Percentiles rank a stretch among this genome's conserved stretches.
phyloP scores from a whole-genome alignment of 192 early-diverging fungal genomes.

The Diversispora eburnea region DNA sequence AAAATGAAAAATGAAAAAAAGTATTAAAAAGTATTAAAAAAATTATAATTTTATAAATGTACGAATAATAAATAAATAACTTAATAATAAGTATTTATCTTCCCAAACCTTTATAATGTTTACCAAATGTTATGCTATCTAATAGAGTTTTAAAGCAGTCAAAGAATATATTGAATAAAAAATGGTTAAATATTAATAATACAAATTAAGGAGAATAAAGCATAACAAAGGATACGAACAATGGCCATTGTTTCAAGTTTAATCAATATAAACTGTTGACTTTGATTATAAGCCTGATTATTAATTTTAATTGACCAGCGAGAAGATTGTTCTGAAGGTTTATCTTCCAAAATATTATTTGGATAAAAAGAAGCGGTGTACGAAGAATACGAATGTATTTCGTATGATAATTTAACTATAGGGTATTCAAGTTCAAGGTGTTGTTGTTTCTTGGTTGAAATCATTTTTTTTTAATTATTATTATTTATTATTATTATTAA shows the following conservation, averaged over 20 bases:
- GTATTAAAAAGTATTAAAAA: no score
- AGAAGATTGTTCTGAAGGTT: constrained; percentile 84
- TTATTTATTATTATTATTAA: no score
- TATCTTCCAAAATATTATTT: constrained; percentile 75
- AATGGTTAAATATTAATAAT: no score
- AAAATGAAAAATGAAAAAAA: no score
- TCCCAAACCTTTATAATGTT: no score
- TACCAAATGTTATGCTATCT: background rate
- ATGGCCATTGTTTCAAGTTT: constrained; percentile 82
- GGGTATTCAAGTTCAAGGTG: background rate
- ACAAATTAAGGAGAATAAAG: no score
- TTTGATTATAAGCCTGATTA: constrained; percentile 63
- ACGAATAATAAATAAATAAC: no score
- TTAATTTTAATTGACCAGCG: constrained; percentile 85
- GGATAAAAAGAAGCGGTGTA: constrained; percentile 85
- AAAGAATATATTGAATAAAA: no score
- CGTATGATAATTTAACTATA: constrained; percentile 47
- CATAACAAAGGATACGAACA: constrained; percentile 59
- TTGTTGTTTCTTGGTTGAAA: constrained; percentile 8
- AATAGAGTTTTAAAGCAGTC: background rate
- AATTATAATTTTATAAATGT: no score
- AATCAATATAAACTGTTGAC: constrained; percentile 80
- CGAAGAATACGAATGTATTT: constrained; percentile 72
- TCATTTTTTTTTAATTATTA: background rate
- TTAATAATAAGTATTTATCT: no score